Conservation (phyloP, 2,329 filamentous ascomycete genomes). For the Aspergillus uvarum region DNA sequence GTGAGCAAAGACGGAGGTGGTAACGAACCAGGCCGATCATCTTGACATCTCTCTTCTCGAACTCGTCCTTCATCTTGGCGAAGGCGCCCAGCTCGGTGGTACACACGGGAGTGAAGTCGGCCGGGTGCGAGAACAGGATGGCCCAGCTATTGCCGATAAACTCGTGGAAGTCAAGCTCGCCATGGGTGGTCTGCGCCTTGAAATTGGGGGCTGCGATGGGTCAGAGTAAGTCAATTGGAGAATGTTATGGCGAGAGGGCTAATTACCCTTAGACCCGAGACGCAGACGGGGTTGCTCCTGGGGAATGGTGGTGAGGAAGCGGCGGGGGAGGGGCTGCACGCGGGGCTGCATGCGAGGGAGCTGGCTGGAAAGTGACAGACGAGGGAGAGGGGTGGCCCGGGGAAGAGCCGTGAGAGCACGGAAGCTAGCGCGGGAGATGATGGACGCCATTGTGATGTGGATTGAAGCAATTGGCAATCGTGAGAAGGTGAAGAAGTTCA, state of each 20-base stretch:
- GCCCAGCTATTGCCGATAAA: constrained; percentile 69
- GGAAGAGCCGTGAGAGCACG: constrained; percentile 27
- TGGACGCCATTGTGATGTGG: constrained; percentile 28
- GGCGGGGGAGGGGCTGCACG: constrained; percentile 29
- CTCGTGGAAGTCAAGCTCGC: constrained; percentile 67
- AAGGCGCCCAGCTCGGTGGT: constrained; percentile 94
- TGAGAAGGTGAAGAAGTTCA: neutral
- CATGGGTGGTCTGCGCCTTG: constrained; percentile 64
- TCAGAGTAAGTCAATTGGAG: neutral
- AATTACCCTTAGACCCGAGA: constrained; percentile 36
- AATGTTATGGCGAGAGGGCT: neutral
- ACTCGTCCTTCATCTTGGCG: constrained; percentile 83
- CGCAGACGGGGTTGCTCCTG: constrained; percentile 38
- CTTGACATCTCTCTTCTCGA: constrained; percentile 82
- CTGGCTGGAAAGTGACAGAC: constrained; percentile 11
- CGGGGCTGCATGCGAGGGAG: constrained; percentile 22
- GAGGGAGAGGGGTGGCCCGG: constrained; percentile 21
- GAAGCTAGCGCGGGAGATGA: constrained; percentile 28
- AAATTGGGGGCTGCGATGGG: constrained; percentile 59
- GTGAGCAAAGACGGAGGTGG: neutral
- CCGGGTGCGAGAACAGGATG: constrained; percentile 68
- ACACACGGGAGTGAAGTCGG: constrained; percentile 90
- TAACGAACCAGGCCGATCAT: constrained; percentile 71
- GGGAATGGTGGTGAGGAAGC: constrained; percentile 28
- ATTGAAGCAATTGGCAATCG: neutral